phyloP scores from a whole-genome alignment of 306 rosid species.

The Malus sylvestris region DNA sequence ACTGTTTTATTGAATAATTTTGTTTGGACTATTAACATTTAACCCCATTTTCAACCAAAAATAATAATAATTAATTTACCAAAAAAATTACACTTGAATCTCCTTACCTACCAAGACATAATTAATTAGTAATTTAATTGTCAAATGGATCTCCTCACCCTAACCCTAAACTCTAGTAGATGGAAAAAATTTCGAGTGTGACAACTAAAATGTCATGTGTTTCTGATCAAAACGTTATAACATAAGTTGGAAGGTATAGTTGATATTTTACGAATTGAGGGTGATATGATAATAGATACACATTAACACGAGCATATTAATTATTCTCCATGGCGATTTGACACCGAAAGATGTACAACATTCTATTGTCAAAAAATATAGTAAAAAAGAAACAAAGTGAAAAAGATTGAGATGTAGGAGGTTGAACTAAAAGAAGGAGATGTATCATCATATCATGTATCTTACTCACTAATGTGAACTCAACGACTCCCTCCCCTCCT shows the following conservation, averaged over 20 bases:
- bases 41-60: too few relatives aligned
- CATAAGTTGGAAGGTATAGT: too few relatives aligned
- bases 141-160: not conserved
- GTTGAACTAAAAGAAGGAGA: not conserved
- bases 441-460: not conserved
- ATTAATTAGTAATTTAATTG: not conserved
- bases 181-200: too few relatives aligned
- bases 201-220: too few relatives aligned
- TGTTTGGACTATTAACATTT: too few relatives aligned
- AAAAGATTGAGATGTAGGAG: not conserved
- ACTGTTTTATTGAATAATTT: too few relatives aligned
- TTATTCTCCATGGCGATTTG: not conserved
- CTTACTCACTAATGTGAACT: not conserved
- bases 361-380: not conserved
- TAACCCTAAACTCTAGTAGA: not conserved
- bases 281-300: too few relatives aligned
- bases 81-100: not conserved
- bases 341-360: not conserved
- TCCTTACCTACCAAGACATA: not conserved
- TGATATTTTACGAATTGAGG: too few relatives aligned
- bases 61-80: too few relatives aligned
- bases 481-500: not conserved
- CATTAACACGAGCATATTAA: rapidly evolving
- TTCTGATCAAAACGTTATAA: too few relatives aligned
- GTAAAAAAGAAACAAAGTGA: not conserved